Evolutionary conservation across 176 grass and related monocot species (phyloP), one percentile per base, ranked within the genome.

Genomic region (Carex cristatella): DNA sequence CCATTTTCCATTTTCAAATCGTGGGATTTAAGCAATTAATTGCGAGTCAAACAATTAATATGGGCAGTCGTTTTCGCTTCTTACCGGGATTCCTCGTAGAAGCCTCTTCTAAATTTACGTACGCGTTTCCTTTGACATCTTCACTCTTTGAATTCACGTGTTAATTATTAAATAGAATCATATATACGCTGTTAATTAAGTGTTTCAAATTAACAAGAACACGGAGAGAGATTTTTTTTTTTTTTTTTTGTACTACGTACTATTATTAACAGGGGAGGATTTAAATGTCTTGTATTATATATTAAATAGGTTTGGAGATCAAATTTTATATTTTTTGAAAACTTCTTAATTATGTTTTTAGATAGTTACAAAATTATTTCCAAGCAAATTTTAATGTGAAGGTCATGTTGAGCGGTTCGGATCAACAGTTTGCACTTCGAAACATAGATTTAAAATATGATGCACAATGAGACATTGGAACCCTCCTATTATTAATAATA

Each of bases 111-210:
- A 54, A 78, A 14, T 77, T 78, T 78, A 78, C 23, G 23, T 23
- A 57, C 74, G 74, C 74, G 74, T 78, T 78, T 56, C 13, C 56
- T 11, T 57, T 18, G 74, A 56, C n/a, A 57, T 0, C 48, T 56
- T 53, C 28, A 51, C 14, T 51, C 51, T 78, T 78, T 56, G 51
- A 57, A 78, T 55, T 28, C 51, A 78, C 74, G 74, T 78, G 74
- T 56, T 23, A 23, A 23, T 23, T 23, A 7, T 78, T 78, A 4
- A 56, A 28, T 0, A 9, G 4, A 54, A 54, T 31, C 2, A 14
- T 23, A 23, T 23, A 23, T 15, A 74, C 10, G n/a, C 18, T 31
- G 48, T 55, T 51, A 54, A 49, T 55, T 51, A 54, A 49, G 7
- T 27, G 54, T 51, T 76, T 28, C 14, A 54, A 76, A 30, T 76